Percentiles rank a stretch among this genome's conserved stretches.
phyloP scores from a whole-genome alignment of 2,329 filamentous ascomycete species.

The Colletotrichum tamarilloi region DNA sequence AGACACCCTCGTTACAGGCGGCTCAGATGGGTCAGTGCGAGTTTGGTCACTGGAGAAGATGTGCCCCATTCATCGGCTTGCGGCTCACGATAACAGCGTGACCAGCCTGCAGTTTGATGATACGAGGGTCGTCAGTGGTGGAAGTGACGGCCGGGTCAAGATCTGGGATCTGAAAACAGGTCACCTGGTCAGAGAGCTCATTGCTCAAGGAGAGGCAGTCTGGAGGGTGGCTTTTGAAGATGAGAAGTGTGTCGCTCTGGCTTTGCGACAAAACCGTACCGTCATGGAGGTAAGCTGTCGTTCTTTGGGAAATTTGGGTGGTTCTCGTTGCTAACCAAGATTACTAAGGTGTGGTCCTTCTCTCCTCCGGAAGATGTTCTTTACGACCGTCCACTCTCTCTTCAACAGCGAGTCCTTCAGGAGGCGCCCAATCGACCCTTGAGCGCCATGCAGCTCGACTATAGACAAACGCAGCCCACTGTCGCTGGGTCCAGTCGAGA shows the following conservation, averaged over 20 bases:
- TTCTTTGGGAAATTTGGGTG: neutral
- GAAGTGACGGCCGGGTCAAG: constrained; percentile 97
- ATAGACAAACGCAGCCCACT: constrained; percentile 47
- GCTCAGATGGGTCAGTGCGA: constrained; percentile 93
- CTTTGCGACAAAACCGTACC: constrained; percentile 83
- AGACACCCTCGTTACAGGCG: constrained; percentile 94
- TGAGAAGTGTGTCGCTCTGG: constrained; percentile 97
- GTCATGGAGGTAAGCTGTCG: constrained; percentile 90
- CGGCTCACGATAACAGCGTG: constrained; percentile 97
- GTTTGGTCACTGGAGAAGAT: constrained; percentile 95
- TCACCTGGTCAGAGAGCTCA: constrained; percentile 89
- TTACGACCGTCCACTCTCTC: constrained; percentile 62
- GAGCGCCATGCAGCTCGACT: constrained; percentile 62
- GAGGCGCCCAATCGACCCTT: constrained; percentile 61
- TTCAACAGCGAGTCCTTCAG: constrained; percentile 56
- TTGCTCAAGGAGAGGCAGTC: constrained; percentile 91
- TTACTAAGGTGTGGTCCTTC: constrained; percentile 87
- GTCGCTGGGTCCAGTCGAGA: constrained; percentile 47
- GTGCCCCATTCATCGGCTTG: constrained; percentile 91
- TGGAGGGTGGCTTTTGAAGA: constrained; percentile 99
- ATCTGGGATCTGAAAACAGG: constrained; percentile 97
- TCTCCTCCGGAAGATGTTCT: constrained; percentile 82
- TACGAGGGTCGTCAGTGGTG: constrained; percentile 92
- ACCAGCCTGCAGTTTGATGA: constrained; percentile 98
- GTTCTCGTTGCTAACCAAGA: constrained; percentile 42